Conservation (phyloP, 1,139 yeast species). For the Hyphopichia burtonii region DNA sequence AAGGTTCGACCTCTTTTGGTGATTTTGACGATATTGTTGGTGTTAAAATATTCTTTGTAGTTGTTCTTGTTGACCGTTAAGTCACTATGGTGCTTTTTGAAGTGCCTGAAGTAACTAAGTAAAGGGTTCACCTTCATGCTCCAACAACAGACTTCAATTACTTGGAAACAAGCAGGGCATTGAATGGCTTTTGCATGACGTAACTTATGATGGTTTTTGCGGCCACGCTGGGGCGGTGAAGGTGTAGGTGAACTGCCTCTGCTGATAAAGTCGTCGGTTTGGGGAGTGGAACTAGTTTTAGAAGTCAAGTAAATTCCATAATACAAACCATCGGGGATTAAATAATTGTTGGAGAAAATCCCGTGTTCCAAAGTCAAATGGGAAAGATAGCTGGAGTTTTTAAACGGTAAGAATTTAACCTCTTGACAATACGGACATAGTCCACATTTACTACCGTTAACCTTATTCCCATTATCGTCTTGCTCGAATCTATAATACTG, state of each 20-base stretch:
- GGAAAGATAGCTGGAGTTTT: conserved; percentile 32
- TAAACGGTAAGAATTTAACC: conserved; percentile 30
- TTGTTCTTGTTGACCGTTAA: background rate
- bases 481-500: conserved; percentile 27
- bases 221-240: background rate
- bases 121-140: conserved; percentile 13
- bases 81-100: conserved; percentile 9
- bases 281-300: conserved; percentile 1
- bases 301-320: conserved; percentile 10
- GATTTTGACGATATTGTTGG: background rate
- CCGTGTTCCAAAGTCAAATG: conserved; percentile 38
- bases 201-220: conserved; percentile 6
- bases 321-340: conserved; percentile 21
- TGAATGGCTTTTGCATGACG: conserved; percentile 11
- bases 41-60: background rate
- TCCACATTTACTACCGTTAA: conserved; percentile 28
- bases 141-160: conserved; percentile 14
- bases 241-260: background rate
- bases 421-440: conserved; percentile 32
- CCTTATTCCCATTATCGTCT: conserved; percentile 14
- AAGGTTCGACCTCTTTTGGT: conserved; percentile 8
- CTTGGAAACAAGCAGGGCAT: conserved; percentile 13
- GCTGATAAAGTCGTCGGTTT: background rate
- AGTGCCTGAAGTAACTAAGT: conserved; percentile 14
- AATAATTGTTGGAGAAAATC: conserved; percentile 28